These are phyloP conservation scores for Penicillium sp. DNA, from an alignment of 2,329 filamentous ascomycete genomes.

Conservation along the genomic window DNA sequence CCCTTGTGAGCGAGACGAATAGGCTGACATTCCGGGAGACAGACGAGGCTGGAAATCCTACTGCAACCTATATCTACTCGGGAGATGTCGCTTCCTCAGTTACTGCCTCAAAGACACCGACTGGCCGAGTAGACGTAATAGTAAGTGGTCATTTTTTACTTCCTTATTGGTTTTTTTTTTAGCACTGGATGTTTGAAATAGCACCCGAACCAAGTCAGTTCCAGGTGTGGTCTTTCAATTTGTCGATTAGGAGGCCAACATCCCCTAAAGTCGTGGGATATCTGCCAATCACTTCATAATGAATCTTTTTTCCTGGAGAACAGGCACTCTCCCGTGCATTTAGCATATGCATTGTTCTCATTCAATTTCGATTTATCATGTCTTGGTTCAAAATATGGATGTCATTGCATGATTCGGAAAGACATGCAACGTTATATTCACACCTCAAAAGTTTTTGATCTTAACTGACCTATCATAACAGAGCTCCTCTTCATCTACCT, in stretches of 20 bases:
- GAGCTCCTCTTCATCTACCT: constrained; percentile 16
- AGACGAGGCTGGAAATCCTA: constrained; percentile 52
- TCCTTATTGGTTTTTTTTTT: background rate
- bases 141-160: constrained; percentile 24
- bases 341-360: background rate
- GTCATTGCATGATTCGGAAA: background rate
- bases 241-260: background rate
- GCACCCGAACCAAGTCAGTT: background rate
- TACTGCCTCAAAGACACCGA: constrained; percentile 9
- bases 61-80: constrained; percentile 51
- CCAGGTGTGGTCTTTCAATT: background rate
- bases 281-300: background rate
- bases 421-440: background rate
- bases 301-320: background rate
- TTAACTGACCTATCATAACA: constrained; percentile 6
- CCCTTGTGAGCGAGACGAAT: background rate
- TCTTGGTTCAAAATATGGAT: background rate
- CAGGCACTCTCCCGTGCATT: background rate
- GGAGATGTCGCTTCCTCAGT: constrained; percentile 15
- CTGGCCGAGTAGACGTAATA: constrained; percentile 47
- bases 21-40: constrained; percentile 35
- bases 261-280: background rate
- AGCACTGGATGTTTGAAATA: background rate
- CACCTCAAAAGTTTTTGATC: background rate
- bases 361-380: background rate